These are phyloP conservation scores for Nakaseomyces delphensis DNA, from an alignment of 1,139 yeast species.

Conservation along the genomic window DNA sequence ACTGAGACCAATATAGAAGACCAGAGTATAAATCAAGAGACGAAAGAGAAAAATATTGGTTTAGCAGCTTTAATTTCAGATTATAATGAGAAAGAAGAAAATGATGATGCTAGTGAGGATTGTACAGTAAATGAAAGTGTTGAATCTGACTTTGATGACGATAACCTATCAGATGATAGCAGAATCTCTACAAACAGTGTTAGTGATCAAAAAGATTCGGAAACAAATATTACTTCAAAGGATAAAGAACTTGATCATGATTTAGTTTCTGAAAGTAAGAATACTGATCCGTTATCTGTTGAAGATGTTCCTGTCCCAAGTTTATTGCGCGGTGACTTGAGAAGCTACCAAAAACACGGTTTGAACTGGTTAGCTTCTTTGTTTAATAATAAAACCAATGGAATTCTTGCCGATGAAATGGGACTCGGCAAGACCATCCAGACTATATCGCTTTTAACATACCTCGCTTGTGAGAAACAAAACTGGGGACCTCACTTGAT, in stretches of 20 bases:
- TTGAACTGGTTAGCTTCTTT: slow-evolving; percentile 94
- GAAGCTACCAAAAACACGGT: slow-evolving; percentile 94
- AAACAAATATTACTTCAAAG: background rate
- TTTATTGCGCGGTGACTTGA: slow-evolving; percentile 67
- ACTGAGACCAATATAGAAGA: too few relatives aligned
- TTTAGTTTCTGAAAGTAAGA: slow-evolving; percentile 26
- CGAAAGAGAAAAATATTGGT: background rate
- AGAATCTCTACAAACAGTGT: slow-evolving; percentile 7
- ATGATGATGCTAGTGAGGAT: slow-evolving; percentile 12
- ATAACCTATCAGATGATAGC: slow-evolving; percentile 16
- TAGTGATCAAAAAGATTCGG: background rate
- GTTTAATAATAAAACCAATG: slow-evolving; percentile 87
- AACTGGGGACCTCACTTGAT: slow-evolving; percentile 98
- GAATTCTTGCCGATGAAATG: slow-evolving; percentile 98
- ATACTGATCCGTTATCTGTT: slow-evolving; percentile 39
- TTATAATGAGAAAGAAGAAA: slow-evolving; percentile 13
- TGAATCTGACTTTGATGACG: slow-evolving; percentile 9
- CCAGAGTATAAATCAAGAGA: too few relatives aligned
- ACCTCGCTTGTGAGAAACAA: slow-evolving; percentile 86
- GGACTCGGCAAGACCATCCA: slow-evolving; percentile 97
- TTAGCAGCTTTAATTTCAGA: slow-evolving; percentile 13
- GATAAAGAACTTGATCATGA: background rate
- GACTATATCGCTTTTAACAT: slow-evolving; percentile 78
- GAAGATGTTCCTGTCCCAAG: slow-evolving; percentile 69
- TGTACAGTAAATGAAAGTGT: slow-evolving; percentile 22